Base-by-base conservation (phyloP, 2,329 filamentous ascomycete species). In the Curvularia spicifera region DNA sequence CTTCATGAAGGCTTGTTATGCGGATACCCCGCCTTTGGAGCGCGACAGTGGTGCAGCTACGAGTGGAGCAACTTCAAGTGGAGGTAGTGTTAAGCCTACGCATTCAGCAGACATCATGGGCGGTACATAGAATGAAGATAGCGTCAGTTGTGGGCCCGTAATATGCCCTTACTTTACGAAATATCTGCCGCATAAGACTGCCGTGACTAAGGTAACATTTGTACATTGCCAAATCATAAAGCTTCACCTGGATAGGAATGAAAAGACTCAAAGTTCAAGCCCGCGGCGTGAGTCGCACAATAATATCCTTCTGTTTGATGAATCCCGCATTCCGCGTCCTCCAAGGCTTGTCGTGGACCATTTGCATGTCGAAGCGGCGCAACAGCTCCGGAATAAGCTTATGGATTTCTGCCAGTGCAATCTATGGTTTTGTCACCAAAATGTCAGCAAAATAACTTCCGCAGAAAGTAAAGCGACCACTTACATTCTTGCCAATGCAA, bases 1-100 rank as follows among this genome's bases (percentile, higher is more conserved):
- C 0, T 74, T 76, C 37, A 68, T 75, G 51, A 50, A 56, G 8
- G 51, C 60, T 24, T 69, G 72, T 28, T 81, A 78, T 63, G 77
- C 74, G 18, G 78, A 80, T 53, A 80, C 79, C 5, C 77, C 77
- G 26, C 57, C 65, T 12, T 47, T 73, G 44, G 35, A 63, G 15
- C 56, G 35, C n/a, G 28, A 47, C 26, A 20, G 42, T 40, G 52
- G 43, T 43, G 29, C 43, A 37, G 43, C 33, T 37, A 20, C 9
- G 7, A 24, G 28, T 20, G 39, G 45, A 39, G 18, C 26, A 28
- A 28, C 26, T 37, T n/a, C 9, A 7, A 24, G 28, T 20, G 39
- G 45, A 44, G 15, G 31, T 12, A 28, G 18, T 7, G 39, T 20
- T 35, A 58, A 58, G 18, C 45, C 56, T 40, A 58, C 56, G 13